Evolutionary conservation across 768 basidiomycete genomes (phyloP), one percentile per base, ranked within the genome.

Genomic region (Auriculariales sp.): DNA sequence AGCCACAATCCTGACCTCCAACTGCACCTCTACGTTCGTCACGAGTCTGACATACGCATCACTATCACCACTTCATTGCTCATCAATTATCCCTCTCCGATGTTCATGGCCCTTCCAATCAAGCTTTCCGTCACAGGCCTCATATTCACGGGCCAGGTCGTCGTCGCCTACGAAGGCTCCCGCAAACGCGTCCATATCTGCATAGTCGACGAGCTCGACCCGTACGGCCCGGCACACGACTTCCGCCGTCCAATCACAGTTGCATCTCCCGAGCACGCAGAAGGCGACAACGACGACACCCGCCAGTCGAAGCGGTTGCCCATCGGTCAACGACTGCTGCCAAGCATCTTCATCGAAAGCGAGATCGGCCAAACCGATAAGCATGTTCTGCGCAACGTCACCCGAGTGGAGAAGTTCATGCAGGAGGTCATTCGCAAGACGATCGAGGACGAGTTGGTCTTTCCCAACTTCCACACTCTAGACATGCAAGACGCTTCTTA

Each of bases 101-200:
- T 84, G 62, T 98, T 99, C 72, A 97, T 99, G 93, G 82, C 88
- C 12, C 74, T 99, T 24, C 95, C 95, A 5, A 87, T 99, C 63
- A 84, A 87, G 59, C 79, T 98, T 49, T 84, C 82, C n/a, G 78
- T 98, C 25, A 93, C 84, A 0, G 88, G 89, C 1, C 71, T 98
- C 51, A 70, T 91, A 12, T 88, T 98, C 63, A 74, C 74, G 11
- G 89, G 88, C 51, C 88, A 94, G 58, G 67, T 98, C 39, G 84
- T 87, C 7, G 75, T 97, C 30, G 95, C 94, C 11, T 97, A 91
- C 66, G 85, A 94, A 60, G 90, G 87, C 52, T 75, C 78, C 53
- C 78, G 81, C 49, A 67, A 77, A 45, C 77, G 92, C 7, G 71
- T 97, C 9, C 93, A 98, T 59, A 55, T 98, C 9, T 94, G 86